Base-by-base conservation (phyloP, 306 rosid genomes). In the Vachellia collinsii region DNA sequence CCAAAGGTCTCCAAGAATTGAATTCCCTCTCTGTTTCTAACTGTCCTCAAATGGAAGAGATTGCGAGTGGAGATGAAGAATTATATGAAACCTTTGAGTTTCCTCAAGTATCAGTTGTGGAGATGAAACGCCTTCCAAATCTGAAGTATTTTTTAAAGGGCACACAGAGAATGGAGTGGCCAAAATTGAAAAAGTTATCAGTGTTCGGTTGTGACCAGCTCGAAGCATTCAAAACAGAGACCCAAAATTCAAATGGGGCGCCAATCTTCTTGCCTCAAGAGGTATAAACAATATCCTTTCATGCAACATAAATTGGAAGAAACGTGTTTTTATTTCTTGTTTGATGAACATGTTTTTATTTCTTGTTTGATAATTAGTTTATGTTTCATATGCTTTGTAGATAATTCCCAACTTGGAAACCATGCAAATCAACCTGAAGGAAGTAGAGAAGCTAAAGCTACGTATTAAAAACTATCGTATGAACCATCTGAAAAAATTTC, bases 351-450 rank as follows among this genome's bases (percentile, higher is more conserved):
- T n/a, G n/a, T n/a, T n/a, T n/a, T n/a, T n/a, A n/a, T n/a, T n/a
- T 3, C 3, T 8, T 29, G 13, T 36, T 20, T 59, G 72, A 37
- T 67, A n/a, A 7, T 66, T 66, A 37, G 16, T 16, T 66, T 58
- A 8, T 65, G 5, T 11, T 67, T 17, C 56, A n/a, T 58, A 8
- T 64, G 8, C 17, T 38, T 9, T 39, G 0, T 4, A 72, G 83
- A 41, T 62, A 48, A 4, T 72, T 74, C 34, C 54, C 16, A 62
- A 63, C 17, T 72, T 80, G 83, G 83, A 80, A 17, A 0, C 0
- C 1, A 3, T 80, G 66, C 16, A 17, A 8, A 63, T 63, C 5
- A 6, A 7, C 46, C 8, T 2, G 3, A 0, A 62, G 4, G 56
- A 12, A 7, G 42, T 36, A 0, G 11, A 22, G 3, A 14, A 22